Base-by-base conservation (phyloP, 192 early-diverging fungal genomes). In the Coemansia sp. region DNA sequence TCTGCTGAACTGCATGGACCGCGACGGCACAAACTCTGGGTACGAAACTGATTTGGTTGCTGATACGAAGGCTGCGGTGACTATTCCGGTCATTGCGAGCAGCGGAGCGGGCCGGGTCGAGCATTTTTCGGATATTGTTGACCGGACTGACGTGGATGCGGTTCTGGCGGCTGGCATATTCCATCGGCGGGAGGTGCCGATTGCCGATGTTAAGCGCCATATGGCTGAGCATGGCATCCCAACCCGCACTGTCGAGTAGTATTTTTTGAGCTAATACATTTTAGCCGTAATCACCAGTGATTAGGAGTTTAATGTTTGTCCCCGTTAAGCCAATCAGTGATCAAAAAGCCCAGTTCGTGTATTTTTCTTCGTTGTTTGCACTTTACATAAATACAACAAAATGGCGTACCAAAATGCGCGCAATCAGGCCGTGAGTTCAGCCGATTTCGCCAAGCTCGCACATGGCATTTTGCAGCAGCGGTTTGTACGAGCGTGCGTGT, bases 81-180 rank as follows among this genome's bases (percentile, higher is more conserved):
- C 68, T 3, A 99, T 99, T 57, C 97, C 97, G 1, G 96, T 99
- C n/a, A 95, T 99, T 84, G 97, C 97, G 0, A 93, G 91, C 38
- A 92, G 90, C 64, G 97, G 97, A 22, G 97, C 97, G 7, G 97
- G 97, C 14, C 74, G 73, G 20, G 83, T 85, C 1, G 85, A 90
- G 20, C 96, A 99, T 73, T 99, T 99, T 78, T 75, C 81, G 2
- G 87, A 96, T 57, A 92, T 93, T 32, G 93, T 98, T 71, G 67
- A 82, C n/a, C 78, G 86, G 55, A 93, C 93, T 0, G 84, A 83
- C n/a, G 94, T 92, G 9, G 96, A 99, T 35, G 96, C 97, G 18
- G 96, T 94, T 0, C 81, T 99, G 60, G 97, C 97, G 14, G 97
- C 97, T 1, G 97, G 97, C 32, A 98, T 99, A 63, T 99, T 99